These are phyloP conservation scores for Dothistroma septosporum DNA, from an alignment of 2,329 filamentous ascomycete genomes.

Conservation along the genomic window DNA sequence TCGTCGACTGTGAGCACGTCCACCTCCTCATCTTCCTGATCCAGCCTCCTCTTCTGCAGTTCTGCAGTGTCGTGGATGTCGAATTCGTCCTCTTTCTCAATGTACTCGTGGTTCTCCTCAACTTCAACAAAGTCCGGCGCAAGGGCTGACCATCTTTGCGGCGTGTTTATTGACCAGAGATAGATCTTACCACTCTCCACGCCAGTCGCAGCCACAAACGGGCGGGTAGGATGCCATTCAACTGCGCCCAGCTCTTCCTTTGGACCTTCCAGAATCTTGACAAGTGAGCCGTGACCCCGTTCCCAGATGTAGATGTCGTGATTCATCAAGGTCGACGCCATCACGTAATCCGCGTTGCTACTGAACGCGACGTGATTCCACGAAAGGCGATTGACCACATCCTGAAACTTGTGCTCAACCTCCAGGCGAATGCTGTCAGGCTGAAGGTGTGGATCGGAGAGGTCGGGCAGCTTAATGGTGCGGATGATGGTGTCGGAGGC, in stretches of 20 bases:
- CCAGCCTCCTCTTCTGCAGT: slow-evolving; percentile 82
- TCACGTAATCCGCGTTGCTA: slow-evolving; percentile 89
- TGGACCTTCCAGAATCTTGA: slow-evolving; percentile 93
- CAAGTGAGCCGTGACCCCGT: slow-evolving; percentile 83
- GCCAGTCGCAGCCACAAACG: slow-evolving; percentile 84
- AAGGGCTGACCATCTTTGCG: slow-evolving; percentile 94
- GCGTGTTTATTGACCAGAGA: slow-evolving; percentile 91
- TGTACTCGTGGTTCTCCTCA: slow-evolving; percentile 96
- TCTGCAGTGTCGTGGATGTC: slow-evolving; percentile 96
- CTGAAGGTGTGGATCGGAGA: slow-evolving; percentile 60
- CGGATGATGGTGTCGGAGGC: slow-evolving; percentile 92
- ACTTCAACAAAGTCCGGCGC: slow-evolving; percentile 97
- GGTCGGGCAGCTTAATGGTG: slow-evolving; percentile 83
- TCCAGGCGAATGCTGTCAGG: slow-evolving; percentile 83
- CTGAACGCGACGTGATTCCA: slow-evolving; percentile 99
- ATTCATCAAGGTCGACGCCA: slow-evolving; percentile 95
- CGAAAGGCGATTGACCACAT: slow-evolving; percentile 87
- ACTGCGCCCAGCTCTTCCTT: slow-evolving; percentile 95
- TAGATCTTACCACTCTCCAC: slow-evolving; percentile 91
- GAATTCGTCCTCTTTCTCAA: slow-evolving; percentile 94
- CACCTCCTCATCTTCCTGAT: slow-evolving; percentile 88
- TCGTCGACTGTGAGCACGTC: slow-evolving; percentile 79
- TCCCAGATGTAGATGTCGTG: slow-evolving; percentile 99
- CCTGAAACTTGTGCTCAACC: slow-evolving; percentile 96
- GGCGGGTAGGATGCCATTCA: slow-evolving; percentile 90